Percentiles rank a stretch among this genome's conserved stretches.
These are phyloP conservation scores for Metarhizium brunneum DNA, from an alignment of 2,329 filamentous ascomycete genomes.

Conservation along the genomic window DNA sequence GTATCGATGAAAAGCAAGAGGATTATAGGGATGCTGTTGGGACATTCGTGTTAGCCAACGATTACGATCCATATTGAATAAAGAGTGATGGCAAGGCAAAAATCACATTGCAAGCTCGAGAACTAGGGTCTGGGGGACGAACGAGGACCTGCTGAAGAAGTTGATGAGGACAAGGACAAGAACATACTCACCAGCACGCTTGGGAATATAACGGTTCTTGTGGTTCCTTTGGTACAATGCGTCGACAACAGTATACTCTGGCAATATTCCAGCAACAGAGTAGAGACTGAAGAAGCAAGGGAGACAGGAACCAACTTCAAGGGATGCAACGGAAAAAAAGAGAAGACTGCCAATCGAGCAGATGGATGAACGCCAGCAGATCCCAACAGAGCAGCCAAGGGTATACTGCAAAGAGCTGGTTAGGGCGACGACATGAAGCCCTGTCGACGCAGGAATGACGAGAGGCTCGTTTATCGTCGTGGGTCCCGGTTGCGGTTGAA, in stretches of 20 bases:
- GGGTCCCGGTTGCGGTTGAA: not conserved
- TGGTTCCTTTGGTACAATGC: not conserved
- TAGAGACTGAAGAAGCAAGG: constrained; percentile 1
- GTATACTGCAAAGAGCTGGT: not conserved
- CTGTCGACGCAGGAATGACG: not conserved
- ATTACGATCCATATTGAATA: not conserved
- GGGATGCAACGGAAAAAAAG: not conserved
- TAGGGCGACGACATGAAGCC: not conserved
- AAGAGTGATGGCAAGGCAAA: constrained; percentile 2
- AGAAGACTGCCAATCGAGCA: not conserved
- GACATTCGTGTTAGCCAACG: not conserved
- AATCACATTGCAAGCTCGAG: not conserved
- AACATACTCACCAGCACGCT: constrained; percentile 3
- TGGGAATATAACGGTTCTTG: not conserved
- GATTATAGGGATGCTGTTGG: not conserved
- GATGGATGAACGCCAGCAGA: not conserved
- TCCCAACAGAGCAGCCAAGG: not conserved
- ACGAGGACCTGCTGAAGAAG: not conserved
- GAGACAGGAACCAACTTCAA: constrained; percentile 2
- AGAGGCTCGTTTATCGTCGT: constrained; percentile 1
- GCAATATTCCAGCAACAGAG: constrained; percentile 33
- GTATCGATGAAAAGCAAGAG: not conserved
- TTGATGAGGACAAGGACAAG: not conserved
- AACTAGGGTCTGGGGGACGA: not conserved
- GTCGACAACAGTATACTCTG: constrained; percentile 14